Percentiles rank a stretch among this genome's conserved stretches.
Conservation (phyloP, 2,329 filamentous ascomycete genomes). For the Scedosporium dehoogii region DNA sequence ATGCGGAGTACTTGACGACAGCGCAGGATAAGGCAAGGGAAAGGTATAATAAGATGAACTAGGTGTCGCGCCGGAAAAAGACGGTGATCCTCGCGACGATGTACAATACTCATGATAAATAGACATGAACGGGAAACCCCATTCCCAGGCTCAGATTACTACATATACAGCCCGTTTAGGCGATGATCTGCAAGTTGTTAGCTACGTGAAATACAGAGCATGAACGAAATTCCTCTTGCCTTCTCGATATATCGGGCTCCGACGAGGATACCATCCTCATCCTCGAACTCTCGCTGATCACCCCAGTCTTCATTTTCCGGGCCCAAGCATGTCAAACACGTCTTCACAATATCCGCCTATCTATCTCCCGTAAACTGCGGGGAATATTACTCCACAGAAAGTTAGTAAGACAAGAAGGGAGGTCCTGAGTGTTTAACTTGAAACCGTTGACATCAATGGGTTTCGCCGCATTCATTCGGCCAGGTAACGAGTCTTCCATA, state of each 20-base stretch:
- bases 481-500: too few relatives aligned
- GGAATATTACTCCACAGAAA: too few relatives aligned
- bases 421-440: too few relatives aligned
- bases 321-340: conserved; percentile 25
- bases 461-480: too few relatives aligned
- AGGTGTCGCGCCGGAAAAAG: neutral
- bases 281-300: conserved; percentile 16
- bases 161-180: neutral
- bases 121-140: neutral
- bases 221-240: conserved; percentile 8
- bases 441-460: too few relatives aligned
- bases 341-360: conserved; percentile 20
- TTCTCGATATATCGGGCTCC: conserved; percentile 20
- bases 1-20: conserved; percentile 52
- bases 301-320: conserved; percentile 18
- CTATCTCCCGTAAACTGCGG: conserved; percentile 17
- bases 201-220: neutral
- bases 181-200: neutral
- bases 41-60: conserved; percentile 46
- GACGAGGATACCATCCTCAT: conserved; percentile 19
- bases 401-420: too few relatives aligned
- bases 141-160: neutral
- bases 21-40: conserved; percentile 58
- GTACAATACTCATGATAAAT: too few relatives aligned
- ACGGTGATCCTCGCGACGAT: too few relatives aligned